Conservation (phyloP, 441 rosid species). For the Adansonia grandidieri region DNA sequence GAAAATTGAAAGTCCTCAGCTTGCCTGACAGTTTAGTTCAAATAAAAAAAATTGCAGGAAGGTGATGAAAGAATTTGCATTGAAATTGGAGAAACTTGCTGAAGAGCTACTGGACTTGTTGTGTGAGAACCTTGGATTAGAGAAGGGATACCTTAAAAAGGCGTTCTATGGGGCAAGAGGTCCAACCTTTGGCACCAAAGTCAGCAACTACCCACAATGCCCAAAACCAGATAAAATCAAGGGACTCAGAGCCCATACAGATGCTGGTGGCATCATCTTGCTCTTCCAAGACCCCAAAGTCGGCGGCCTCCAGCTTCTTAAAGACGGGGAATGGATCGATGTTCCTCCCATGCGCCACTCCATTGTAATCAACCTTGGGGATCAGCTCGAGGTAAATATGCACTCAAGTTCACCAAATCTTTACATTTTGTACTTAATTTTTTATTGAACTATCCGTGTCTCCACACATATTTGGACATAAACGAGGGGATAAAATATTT, state of each 20-base stretch:
- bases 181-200: conserved; percentile 91
- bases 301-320: conserved; percentile 91
- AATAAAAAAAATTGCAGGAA: conserved; percentile 41
- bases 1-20: not conserved
- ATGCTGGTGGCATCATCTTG: conserved; percentile 87
- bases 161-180: conserved; percentile 66
- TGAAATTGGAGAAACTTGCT: conserved; percentile 69
- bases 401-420: not conserved
- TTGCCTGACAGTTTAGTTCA: not conserved
- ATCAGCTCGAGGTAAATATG: conserved; percentile 75
- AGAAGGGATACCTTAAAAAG: conserved; percentile 73
- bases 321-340: conserved; percentile 81
- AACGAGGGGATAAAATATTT: too few species aligned
- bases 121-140: conserved; percentile 83
- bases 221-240: conserved; percentile 85
- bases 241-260: conserved; percentile 92
- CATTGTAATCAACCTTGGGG: conserved; percentile 88
- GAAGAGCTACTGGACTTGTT: conserved; percentile 77
- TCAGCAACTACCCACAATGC: conserved; percentile 90
- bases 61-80: conserved; percentile 72
- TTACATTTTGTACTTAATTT: too few species aligned
- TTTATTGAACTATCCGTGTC: too few species aligned
- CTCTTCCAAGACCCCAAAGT: conserved; percentile 86
- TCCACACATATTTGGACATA: too few species aligned
- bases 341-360: conserved; percentile 94